Evolutionary conservation across 192 early-diverging fungal species (phyloP).

Genomic region (Backusella luteola): DNA sequence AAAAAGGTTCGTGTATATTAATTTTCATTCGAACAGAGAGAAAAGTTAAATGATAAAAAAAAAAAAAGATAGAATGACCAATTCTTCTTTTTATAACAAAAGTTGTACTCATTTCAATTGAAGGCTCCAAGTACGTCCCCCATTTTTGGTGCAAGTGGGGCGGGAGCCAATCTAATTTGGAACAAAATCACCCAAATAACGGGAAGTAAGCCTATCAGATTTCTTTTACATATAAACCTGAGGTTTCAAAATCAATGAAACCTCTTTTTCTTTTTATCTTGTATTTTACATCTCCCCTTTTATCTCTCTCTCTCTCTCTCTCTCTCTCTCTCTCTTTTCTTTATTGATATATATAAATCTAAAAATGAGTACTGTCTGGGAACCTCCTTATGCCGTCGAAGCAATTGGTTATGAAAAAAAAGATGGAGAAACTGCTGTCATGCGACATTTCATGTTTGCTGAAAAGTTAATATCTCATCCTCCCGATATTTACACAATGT

Average conservation of each 20-base stretch:
- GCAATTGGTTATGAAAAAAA: slow-evolving; percentile 15
- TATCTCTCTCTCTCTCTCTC: not conserved
- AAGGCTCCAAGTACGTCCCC: not conserved
- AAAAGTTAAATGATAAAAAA: not conserved
- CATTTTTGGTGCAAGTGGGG: slow-evolving; percentile 1
- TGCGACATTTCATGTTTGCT: slow-evolving; percentile 47
- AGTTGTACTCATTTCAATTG: not conserved
- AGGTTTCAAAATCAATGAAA: not conserved
- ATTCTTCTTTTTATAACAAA: not conserved
- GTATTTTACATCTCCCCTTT: not conserved
- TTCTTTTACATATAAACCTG: not conserved
- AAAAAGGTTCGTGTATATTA: too few species aligned
- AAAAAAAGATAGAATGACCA: not conserved
- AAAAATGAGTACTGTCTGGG: not conserved
- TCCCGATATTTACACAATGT: slow-evolving; percentile 56
- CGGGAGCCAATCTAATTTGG: not conserved
- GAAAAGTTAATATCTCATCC: slow-evolving; percentile 50
- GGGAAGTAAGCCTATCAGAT: not conserved
- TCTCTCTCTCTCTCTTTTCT: not conserved
- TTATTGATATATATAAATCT: not conserved
- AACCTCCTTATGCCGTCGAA: slow-evolving; percentile 18
- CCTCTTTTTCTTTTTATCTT: not conserved
- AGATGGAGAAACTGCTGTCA: slow-evolving; percentile 56
- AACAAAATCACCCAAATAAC: slow-evolving; percentile 2
- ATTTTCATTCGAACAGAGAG: too few species aligned